These are phyloP conservation scores for Hanseniaspora gamundiae DNA, from an alignment of 1,139 yeast genomes.

Conservation along the genomic window DNA sequence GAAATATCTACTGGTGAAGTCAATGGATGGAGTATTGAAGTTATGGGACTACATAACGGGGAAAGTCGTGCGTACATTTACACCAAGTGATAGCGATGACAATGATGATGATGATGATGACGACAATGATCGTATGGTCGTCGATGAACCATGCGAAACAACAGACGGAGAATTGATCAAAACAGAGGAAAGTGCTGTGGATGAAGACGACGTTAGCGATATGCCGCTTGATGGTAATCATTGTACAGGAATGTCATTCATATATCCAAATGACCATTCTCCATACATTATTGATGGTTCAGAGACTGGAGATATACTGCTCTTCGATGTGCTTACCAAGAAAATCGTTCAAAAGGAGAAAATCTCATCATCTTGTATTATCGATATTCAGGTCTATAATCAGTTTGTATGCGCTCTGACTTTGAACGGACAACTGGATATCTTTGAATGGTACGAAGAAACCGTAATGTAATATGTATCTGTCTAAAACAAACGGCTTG, in stretches of 20 bases:
- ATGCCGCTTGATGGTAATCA: conserved; percentile 1
- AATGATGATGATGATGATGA: not conserved
- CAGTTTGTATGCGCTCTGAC: not conserved
- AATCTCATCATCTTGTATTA: not conserved
- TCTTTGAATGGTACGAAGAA: not conserved
- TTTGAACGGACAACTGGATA: not conserved
- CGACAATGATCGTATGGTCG: no score
- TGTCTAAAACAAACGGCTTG: no score
- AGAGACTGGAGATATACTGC: not conserved
- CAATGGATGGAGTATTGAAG: conserved; percentile 68
- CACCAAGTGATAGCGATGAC: conserved; percentile 11
- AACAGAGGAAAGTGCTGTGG: conserved; percentile 2
- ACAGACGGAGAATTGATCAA: not conserved
- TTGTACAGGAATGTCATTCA: conserved; percentile 2
- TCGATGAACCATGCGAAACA: no score
- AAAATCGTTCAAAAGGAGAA: not conserved
- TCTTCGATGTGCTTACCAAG: not conserved
- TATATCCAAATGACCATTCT: not conserved
- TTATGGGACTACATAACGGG: conserved; percentile 78
- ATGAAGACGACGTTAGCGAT: conserved; percentile 11
- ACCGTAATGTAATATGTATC: no score
- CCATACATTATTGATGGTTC: conserved; percentile 2
- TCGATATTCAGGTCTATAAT: not conserved
- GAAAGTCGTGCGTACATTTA: conserved; percentile 63
- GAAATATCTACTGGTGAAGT: conserved; percentile 61